Evolutionary conservation across 208 protist species (phyloP).

Genomic region (Herpetomonas samuelpessoai): DNA sequence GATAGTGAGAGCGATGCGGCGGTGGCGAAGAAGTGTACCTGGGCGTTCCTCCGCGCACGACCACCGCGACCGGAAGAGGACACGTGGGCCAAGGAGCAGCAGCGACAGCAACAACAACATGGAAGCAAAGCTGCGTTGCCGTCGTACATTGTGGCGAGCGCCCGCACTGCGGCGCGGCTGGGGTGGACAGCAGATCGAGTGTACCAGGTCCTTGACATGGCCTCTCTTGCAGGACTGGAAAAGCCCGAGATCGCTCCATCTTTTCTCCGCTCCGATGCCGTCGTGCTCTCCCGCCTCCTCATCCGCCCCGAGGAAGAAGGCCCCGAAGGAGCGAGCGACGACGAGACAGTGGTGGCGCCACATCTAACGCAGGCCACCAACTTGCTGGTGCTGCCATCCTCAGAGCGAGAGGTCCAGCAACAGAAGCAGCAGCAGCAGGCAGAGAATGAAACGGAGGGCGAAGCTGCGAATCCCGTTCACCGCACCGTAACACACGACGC

Average conservation of each 20-base stretch:
- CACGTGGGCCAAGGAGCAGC: neutral
- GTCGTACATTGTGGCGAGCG: neutral
- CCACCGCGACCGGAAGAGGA: neutral
- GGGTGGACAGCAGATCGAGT: conserved; percentile 5
- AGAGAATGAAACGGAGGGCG: neutral
- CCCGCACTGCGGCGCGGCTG: conserved; percentile 24
- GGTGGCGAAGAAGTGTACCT: neutral
- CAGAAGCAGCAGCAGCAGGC: conserved; percentile 1
- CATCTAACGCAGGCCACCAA: conserved; percentile 51
- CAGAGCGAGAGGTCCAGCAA: neutral
- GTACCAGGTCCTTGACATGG: conserved; percentile 54
- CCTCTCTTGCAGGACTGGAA: conserved; percentile 38
- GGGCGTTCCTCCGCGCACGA: neutral
- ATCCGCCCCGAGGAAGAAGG: conserved; percentile 7
- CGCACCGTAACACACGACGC: no score
- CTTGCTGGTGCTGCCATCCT: conserved; percentile 47
- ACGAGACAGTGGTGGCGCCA: conserved; percentile 20
- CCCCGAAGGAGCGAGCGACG: neutral
- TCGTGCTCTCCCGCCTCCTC: neutral
- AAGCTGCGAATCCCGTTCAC: neutral
- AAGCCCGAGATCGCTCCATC: conserved; percentile 57
- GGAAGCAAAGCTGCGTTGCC: neutral
- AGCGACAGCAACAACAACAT: no score
- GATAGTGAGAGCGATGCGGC: neutral
- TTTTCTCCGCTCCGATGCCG: conserved; percentile 59